Conservation (phyloP, 768 basidiomycete genomes). For the Hypholoma fasciculare region DNA sequence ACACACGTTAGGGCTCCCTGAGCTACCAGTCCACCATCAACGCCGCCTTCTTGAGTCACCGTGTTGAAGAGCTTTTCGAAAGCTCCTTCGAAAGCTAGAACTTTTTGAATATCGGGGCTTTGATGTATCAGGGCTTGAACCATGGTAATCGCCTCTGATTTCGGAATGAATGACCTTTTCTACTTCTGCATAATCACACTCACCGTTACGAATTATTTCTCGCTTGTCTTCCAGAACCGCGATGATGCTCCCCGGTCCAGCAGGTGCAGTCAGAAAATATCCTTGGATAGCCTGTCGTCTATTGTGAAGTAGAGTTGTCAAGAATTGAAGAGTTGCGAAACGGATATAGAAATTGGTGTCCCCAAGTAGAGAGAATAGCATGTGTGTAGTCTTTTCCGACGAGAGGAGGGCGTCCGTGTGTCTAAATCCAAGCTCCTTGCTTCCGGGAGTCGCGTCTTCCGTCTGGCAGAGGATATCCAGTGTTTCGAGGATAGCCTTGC, state of each 20-base stretch:
- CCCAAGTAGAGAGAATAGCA: conserved; percentile 73
- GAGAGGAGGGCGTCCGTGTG: conserved; percentile 82
- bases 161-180: background rate
- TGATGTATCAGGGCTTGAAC: conserved; percentile 80
- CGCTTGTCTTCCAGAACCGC: conserved; percentile 79
- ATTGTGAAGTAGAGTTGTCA: conserved; percentile 80
- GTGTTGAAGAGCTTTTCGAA: conserved; percentile 95
- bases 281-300: conserved; percentile 79
- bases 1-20: conserved; percentile 86
- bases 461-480: conserved; percentile 82
- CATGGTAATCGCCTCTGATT: conserved; percentile 76
- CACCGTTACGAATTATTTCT: conserved; percentile 89
- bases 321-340: conserved; percentile 79
- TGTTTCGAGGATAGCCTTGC: conserved; percentile 91
- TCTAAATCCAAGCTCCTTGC: conserved; percentile 77
- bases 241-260: conserved; percentile 73
- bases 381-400: conserved; percentile 70
- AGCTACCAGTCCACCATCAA: conserved; percentile 86
- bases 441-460: conserved; percentile 44
- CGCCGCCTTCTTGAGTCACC: conserved; percentile 83
- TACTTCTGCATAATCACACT: background rate
- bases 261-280: conserved; percentile 87
- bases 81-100: conserved; percentile 94
- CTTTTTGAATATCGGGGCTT: conserved; percentile 93
- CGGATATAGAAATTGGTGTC: conserved; percentile 84